phyloP scores from a whole-genome alignment of 129 eudicot species.

The Tanacetum coccineum region DNA sequence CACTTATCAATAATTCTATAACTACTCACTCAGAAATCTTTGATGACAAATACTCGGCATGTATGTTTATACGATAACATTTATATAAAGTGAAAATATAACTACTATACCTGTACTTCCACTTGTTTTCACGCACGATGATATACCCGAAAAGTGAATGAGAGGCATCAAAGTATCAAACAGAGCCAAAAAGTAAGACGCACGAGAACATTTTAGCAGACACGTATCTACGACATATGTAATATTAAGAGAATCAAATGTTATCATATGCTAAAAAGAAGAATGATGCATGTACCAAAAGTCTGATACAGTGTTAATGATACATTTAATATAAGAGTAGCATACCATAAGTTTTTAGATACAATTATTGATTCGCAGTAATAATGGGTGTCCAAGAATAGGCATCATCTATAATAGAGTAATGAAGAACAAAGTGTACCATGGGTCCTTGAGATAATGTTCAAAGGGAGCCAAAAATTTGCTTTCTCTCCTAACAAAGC shows the following conservation, averaged over 20 bases:
- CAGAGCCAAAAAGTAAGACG: constrained; percentile 9
- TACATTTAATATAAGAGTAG: constrained; percentile 5
- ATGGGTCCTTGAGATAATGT: constrained; percentile 31
- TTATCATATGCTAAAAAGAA: neutral
- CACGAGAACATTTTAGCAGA: constrained; percentile 1
- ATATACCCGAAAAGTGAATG: neutral
- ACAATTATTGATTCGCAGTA: constrained; percentile 12
- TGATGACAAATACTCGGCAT: no score
- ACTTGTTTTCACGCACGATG: constrained; percentile 1
- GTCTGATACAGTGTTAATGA: neutral
- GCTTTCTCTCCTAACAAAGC: constrained; percentile 46
- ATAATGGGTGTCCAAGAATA: constrained; percentile 16
- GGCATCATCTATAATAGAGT: constrained; percentile 24
- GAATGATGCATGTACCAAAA: constrained; percentile 15
- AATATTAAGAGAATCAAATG: neutral
- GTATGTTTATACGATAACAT: no score
- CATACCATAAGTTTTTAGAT: constrained; percentile 4
- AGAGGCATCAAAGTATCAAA: constrained; percentile 9
- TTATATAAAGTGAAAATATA: no score
- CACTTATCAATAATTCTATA: no score
- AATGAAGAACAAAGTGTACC: constrained; percentile 22
- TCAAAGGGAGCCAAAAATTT: constrained; percentile 43
- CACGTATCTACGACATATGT: neutral
- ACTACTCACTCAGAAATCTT: no score
- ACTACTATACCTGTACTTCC: neutral